Evolutionary conservation across 176 grass and related monocot genomes (phyloP).

Genomic region (Elymus sibiricus): DNA sequence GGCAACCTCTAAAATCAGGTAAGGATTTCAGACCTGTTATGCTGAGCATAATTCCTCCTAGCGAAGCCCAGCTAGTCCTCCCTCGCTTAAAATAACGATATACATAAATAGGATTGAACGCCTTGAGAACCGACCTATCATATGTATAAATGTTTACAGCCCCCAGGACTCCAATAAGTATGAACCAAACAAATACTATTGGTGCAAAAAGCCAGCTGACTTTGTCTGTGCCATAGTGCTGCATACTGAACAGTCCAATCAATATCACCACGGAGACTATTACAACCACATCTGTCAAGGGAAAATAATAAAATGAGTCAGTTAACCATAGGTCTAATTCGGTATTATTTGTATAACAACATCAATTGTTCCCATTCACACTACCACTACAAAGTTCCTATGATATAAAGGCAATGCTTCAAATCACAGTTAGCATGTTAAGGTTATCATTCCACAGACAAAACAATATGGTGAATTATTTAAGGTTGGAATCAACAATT

Average conservation of each 20-base stretch:
- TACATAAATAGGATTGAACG: slow-evolving; percentile 71
- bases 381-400: not conserved
- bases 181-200: slow-evolving; percentile 79
- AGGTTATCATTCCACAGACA: not conserved
- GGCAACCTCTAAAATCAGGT: not conserved
- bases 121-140: slow-evolving; percentile 69
- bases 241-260: slow-evolving; percentile 83
- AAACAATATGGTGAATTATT: not conserved
- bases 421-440: not conserved
- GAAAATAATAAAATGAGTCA: slow-evolving; percentile 1
- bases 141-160: slow-evolving; percentile 67
- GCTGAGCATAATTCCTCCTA: slow-evolving; percentile 92
- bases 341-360: not conserved
- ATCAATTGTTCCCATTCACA: not conserved
- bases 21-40: slow-evolving; percentile 59
- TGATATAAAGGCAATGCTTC: not conserved
- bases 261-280: slow-evolving; percentile 64
- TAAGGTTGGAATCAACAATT: not conserved
- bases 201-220: slow-evolving; percentile 89
- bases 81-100: slow-evolving; percentile 60
- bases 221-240: slow-evolving; percentile 84
- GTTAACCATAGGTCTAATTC: not conserved
- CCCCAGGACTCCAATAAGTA: slow-evolving; percentile 72
- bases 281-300: slow-evolving; percentile 57
- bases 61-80: slow-evolving; percentile 61